Evolutionary conservation across 108 stramenopile species (phyloP).

Genomic region (Cyclotella baltica): DNA sequence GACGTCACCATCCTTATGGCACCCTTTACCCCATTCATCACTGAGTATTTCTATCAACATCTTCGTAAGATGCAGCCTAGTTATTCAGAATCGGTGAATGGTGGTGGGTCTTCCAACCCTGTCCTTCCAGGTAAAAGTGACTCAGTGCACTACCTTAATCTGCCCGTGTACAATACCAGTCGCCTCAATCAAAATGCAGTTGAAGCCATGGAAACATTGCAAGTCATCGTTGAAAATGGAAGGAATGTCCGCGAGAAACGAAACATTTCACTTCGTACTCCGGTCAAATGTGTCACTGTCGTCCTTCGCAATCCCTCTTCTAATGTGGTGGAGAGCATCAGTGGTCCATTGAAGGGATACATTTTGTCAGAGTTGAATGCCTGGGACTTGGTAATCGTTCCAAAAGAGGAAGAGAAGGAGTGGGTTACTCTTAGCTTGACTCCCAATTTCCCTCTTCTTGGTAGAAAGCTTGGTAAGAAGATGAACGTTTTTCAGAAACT

Average conservation of each 20-base stretch:
- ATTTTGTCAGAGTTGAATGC: slow-evolving; percentile 96
- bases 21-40: slow-evolving; percentile 99
- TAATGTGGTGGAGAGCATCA: slow-evolving; percentile 78
- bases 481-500: slow-evolving; percentile 76
- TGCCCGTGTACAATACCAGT: slow-evolving; percentile 85
- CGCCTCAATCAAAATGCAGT: slow-evolving; percentile 91
- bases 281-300: slow-evolving; percentile 93
- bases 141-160: slow-evolving; percentile 93
- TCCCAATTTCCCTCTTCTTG: slow-evolving; percentile 91
- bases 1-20: slow-evolving; percentile 96
- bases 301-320: slow-evolving; percentile 83
- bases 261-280: slow-evolving; percentile 90
- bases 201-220: slow-evolving; percentile 91
- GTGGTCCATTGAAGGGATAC: slow-evolving; percentile 90
- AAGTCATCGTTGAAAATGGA: slow-evolving; percentile 93
- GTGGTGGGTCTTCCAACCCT: slow-evolving; percentile 79
- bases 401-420: slow-evolving; percentile 85
- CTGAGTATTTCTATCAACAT: slow-evolving; percentile 98
- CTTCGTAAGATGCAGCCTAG: slow-evolving; percentile 93
- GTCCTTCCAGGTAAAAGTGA: slow-evolving; percentile 91
- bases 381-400: slow-evolving; percentile 86
- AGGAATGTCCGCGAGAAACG: slow-evolving; percentile 94
- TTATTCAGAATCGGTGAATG: slow-evolving; percentile 67
- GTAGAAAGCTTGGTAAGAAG: slow-evolving; percentile 95
- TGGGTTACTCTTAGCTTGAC: slow-evolving; percentile 94